A percentile compares a stretch with the other conserved stretches of the same genome.
These are phyloP conservation scores for Ascoidea tarda DNA, from an alignment of 805 yeast genomes.

Conservation along the genomic window DNA sequence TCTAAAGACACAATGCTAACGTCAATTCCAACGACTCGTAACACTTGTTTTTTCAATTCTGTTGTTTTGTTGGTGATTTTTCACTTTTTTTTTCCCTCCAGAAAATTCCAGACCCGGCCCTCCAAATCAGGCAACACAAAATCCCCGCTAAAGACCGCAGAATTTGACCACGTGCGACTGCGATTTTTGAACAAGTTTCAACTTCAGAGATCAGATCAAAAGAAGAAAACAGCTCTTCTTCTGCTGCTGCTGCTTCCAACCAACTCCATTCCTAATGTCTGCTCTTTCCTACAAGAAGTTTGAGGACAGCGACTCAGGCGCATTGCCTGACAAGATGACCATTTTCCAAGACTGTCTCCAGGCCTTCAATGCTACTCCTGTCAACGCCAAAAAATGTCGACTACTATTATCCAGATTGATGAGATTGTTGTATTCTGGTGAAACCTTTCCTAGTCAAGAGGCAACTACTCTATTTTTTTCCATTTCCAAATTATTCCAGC, in stretches of 20 bases:
- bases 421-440: conserved; percentile 75
- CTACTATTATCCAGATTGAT: conserved; percentile 66
- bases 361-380: conserved; percentile 84
- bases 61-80: background rate
- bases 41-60: background rate
- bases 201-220: background rate
- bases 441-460: conserved; percentile 74
- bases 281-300: conserved; percentile 70
- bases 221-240: background rate
- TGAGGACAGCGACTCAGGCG: conserved; percentile 59
- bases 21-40: background rate
- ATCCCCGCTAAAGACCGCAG: background rate
- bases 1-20: conserved; percentile 6
- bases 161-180: background rate
- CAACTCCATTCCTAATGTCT: conserved; percentile 38
- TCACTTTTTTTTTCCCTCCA: no score
- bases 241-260: background rate
- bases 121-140: no score
- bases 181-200: background rate
- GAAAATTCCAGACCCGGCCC: no score
- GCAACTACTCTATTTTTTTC: conserved; percentile 89
- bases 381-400: conserved; percentile 80
- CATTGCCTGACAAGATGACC: conserved; percentile 87
- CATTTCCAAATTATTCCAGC: conserved; percentile 88
- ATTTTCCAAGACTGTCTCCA: conserved; percentile 91